Conservation (phyloP, 2,329 filamentous ascomycete genomes). For the Talaromyces atroroseus region DNA sequence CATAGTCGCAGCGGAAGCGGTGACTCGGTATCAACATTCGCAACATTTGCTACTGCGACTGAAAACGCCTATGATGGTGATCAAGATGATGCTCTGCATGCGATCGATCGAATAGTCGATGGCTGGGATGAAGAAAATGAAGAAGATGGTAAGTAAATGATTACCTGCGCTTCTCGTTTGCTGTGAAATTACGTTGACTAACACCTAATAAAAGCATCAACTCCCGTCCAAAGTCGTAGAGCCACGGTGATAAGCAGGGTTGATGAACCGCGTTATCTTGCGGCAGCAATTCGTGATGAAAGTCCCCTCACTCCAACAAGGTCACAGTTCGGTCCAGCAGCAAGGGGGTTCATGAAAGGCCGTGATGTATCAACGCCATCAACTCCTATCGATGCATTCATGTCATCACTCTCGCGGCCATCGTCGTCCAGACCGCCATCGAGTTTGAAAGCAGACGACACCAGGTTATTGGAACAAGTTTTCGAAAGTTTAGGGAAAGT, state of each 20-base stretch:
- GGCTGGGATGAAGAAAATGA: slow-evolving; percentile 28
- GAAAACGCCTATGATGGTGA: slow-evolving; percentile 41
- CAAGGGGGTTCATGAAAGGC: background rate
- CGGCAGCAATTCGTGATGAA: background rate
- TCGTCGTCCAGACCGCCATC: slow-evolving; percentile 10
- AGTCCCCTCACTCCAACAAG: slow-evolving; percentile 9
- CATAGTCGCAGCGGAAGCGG: slow-evolving; percentile 51
- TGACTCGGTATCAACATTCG: slow-evolving; percentile 57
- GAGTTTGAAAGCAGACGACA: slow-evolving; percentile 49
- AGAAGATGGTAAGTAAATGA: background rate
- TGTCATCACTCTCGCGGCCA: slow-evolving; percentile 11
- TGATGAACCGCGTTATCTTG: slow-evolving; percentile 1
- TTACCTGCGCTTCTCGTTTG: background rate
- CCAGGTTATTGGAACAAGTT: slow-evolving; percentile 52
- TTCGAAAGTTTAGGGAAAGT: slow-evolving; percentile 47
- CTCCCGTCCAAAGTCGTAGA: slow-evolving; percentile 12
- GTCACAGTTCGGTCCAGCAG: background rate
- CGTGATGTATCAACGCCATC: slow-evolving; percentile 11
- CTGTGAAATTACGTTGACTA: background rate
- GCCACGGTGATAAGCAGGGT: slow-evolving; percentile 7
- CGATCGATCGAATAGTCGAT: slow-evolving; percentile 32
- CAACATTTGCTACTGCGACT: slow-evolving; percentile 59
- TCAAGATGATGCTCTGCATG: slow-evolving; percentile 33
- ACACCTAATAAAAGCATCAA: slow-evolving; percentile 20
- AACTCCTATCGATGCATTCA: slow-evolving; percentile 15